Conservation (phyloP, 257 asterid species). For the Cinchona pubescens region DNA sequence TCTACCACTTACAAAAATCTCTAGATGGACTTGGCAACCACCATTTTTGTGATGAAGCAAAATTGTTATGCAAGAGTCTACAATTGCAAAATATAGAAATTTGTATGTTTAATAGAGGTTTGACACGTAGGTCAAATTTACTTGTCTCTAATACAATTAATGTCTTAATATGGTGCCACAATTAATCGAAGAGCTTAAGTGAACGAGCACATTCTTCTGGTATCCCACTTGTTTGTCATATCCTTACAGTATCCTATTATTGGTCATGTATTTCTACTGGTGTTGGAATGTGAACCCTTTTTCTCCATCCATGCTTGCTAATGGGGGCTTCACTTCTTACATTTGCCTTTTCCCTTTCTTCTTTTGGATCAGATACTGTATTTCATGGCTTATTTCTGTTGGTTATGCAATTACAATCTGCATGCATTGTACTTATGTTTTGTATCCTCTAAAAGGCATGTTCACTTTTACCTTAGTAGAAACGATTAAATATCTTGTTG, state of each 20-base stretch:
- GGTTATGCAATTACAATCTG: neutral
- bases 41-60: neutral
- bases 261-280: neutral
- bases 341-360: neutral
- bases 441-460: neutral
- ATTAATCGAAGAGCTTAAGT: neutral
- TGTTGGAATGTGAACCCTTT: neutral
- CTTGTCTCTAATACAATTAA: neutral
- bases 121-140: neutral
- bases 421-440: neutral
- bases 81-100: neutral
- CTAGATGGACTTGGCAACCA: neutral
- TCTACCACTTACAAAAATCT: neutral
- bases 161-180: neutral
- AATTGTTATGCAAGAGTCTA: neutral
- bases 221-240: neutral
- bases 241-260: neutral
- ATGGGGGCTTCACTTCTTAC: neutral
- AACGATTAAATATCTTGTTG: neutral
- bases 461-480: neutral
- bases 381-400: neutral
- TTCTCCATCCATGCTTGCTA: neutral
- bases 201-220: neutral
- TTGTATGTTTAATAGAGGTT: neutral
- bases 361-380: neutral